phyloP scores from a whole-genome alignment of 805 yeast genomes.

The Myxozyma melibiosi region DNA sequence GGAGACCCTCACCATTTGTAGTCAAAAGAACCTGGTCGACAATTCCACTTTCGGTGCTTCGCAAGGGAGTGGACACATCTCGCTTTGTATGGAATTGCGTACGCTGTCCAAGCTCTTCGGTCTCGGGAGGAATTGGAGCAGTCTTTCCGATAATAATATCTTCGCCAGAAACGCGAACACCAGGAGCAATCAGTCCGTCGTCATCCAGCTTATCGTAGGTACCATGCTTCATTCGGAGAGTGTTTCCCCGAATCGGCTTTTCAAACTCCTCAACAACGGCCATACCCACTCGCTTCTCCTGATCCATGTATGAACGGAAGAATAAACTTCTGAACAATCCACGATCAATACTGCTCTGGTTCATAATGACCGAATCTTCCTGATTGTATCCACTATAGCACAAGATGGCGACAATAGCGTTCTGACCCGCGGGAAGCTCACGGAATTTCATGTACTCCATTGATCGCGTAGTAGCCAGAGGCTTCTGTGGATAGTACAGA shows the following conservation, averaged over 20 bases:
- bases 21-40: conserved; percentile 97
- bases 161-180: conserved; percentile 98
- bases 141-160: conserved; percentile 98
- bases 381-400: conserved; percentile 99
- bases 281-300: conserved; percentile 98
- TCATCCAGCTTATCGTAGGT: conserved; percentile 97
- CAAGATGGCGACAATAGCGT: conserved; percentile 96
- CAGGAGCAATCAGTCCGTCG: conserved; percentile 97
- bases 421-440: conserved; percentile 98
- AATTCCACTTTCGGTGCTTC: conserved; percentile 97
- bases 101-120: conserved; percentile 97
- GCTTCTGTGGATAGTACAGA: conserved; percentile 95
- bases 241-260: conserved; percentile 92
- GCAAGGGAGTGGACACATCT: conserved; percentile 96
- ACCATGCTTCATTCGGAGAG: conserved; percentile 94
- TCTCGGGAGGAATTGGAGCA: conserved; percentile 98
- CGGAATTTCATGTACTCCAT: conserved; percentile 97
- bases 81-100: conserved; percentile 98
- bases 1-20: conserved; percentile 96
- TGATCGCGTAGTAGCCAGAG: conserved; percentile 94
- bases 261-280: conserved; percentile 97
- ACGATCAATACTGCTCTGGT: conserved; percentile 94
- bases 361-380: conserved; percentile 99
- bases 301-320: conserved; percentile 97
- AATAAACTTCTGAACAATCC: conserved; percentile 94